Base-by-base conservation (phyloP, 2,329 filamentous ascomycete genomes). In the Colletotrichum eleusines region DNA sequence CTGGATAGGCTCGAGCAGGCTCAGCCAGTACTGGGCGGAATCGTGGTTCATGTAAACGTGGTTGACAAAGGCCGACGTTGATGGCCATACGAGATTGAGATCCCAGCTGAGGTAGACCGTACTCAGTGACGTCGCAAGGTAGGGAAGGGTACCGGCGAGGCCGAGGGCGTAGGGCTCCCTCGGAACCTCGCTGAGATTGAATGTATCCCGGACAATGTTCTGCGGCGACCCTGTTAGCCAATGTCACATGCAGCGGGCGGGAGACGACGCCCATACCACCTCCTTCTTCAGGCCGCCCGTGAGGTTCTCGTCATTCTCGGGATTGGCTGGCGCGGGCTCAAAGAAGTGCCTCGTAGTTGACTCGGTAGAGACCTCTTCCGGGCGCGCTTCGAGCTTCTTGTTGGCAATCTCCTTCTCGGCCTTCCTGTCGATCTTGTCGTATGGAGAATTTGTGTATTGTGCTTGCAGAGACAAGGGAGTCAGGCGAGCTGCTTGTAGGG, bases 101-200 rank as follows among this genome's bases (percentile, higher is more conserved):
- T 96, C 90, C 87, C 91, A 97, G 3, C 93, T 90, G 48, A 97
- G 90, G 78, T 90, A 94, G 64, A 97, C 87, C 0, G 95, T 97
- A 42, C 93, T 89, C 3, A 95, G 78, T 0, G 94, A 97, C 5
- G 95, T 98, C 51, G 87, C 92, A 12, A 97, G 84, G 81, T 97
- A 98, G 55, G 96, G 94, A 6, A 97, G 77, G 1, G 97, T 91
- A 76, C 94, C 94, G 7, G 92, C 92, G 69, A 93, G 84, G 66
- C 92, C 92, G 53, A 94, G 86, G 69, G 87, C 84, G 59, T 91
- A 86, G 28, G 91, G 89, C 78, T 93, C 89, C 75, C 85, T 88
- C 9, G 92, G 92, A 5, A 94, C 91, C 2, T 84, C 82, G 42
- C 80, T 78, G 44, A 94, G 84, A 26, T 86, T 87, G 77, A 94